Base-by-base conservation (phyloP, 1,284 basidiomycete species). In the Cryptococcus neoformans region DNA sequence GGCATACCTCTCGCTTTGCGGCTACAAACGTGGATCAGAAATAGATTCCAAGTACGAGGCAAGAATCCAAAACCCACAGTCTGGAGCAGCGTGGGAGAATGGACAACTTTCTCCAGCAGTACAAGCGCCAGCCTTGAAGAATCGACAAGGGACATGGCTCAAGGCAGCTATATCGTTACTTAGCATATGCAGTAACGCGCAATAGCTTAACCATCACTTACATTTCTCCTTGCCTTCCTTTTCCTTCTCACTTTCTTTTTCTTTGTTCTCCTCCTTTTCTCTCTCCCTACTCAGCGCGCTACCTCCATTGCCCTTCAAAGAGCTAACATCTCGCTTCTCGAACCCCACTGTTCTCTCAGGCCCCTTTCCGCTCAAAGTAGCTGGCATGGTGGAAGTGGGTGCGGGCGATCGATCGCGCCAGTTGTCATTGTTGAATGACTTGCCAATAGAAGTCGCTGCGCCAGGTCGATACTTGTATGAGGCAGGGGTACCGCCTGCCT, bases 61-160 rank as follows among this genome's bases (percentile, higher is more conserved):
- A 55, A 46, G 57, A 62, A 49, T 37, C 34, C 41, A 34, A 28
- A 8, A 67, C 73, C 67, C 49, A 75, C 73, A 37, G 38, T 73
- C 73, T 35, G 58, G 57, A 35, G 59, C 56, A 41, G 60, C 56
- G 57, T 98, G 94, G 38, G 92, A 95, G 83, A 98, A 98, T 35
- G 92, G 92, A 77, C 94, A 98, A 28, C 89, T 88, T n/a, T 89
- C 82, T 46, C 94, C 94, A 28, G 94, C 94, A 10, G 93, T 95
- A 79, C 94, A 94, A 34, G 86, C 88, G 39, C 91, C 89, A 60
- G 90, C 89, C 75, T 89, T 92, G 86, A 88, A 97, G 84, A 99
- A 98, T 80, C 96, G 92, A 83, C 95, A 99, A 2, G 94, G 94
- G 34, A 99, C 95, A 81, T 97, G 94, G 10, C 90, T 91, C 54